phyloP scores from a whole-genome alignment of 2,329 filamentous ascomycete genomes.

The Talaromyces sp. region DNA sequence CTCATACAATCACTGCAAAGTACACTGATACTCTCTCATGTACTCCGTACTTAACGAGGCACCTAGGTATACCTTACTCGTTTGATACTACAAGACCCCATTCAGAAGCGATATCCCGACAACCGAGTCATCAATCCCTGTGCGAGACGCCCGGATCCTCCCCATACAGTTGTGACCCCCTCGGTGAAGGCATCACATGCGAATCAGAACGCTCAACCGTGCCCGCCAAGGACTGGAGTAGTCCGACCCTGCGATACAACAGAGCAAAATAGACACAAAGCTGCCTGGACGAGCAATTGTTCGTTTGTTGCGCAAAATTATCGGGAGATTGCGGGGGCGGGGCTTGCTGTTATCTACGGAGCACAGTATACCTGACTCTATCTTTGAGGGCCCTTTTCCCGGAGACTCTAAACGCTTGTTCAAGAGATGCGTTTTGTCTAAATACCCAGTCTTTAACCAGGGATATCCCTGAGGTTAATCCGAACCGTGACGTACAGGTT shows the following conservation, averaged over 20 bases:
- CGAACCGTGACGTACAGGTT: slow-evolving; percentile 12
- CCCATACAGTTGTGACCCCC: neutral
- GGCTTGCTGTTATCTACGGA: slow-evolving; percentile 7
- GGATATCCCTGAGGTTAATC: neutral
- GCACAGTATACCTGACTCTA: neutral
- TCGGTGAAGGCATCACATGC: slow-evolving; percentile 11
- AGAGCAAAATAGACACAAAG: neutral
- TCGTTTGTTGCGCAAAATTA: neutral
- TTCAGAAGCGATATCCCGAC: slow-evolving; percentile 8
- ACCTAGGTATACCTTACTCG: neutral
- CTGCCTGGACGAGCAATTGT: neutral
- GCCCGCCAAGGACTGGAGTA: neutral
- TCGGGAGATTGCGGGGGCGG: slow-evolving; percentile 15
- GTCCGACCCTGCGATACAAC: slow-evolving; percentile 15
- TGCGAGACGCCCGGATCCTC: slow-evolving; percentile 4
- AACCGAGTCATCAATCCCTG: neutral
- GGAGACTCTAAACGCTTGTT: neutral
- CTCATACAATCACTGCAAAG: neutral
- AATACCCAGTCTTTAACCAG: neutral
- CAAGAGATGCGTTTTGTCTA: neutral
- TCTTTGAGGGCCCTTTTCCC: neutral
- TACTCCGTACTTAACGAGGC: neutral
- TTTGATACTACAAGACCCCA: neutral
- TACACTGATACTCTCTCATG: neutral
- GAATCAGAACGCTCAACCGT: neutral